Percentiles rank a stretch among this genome's conserved stretches.
Evolutionary conservation across 2,329 filamentous ascomycete genomes (phyloP).

Genomic region (Aspergillus thermomutatus): DNA sequence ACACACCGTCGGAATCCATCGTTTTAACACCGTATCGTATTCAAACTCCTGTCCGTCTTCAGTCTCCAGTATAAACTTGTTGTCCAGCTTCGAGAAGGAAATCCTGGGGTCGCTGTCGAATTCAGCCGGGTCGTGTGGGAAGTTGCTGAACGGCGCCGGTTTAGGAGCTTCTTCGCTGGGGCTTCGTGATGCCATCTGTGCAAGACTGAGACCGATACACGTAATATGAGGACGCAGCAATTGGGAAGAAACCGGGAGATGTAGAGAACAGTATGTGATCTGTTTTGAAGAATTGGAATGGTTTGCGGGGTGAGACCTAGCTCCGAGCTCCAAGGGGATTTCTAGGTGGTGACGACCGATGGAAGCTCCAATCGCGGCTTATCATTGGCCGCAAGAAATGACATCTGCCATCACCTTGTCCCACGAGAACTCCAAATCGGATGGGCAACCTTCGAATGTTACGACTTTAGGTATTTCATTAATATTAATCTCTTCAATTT

Average conservation of each 20-base stretch:
- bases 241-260: background rate
- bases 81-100: constrained; percentile 78
- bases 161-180: constrained; percentile 16
- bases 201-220: background rate
- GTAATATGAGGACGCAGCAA: background rate
- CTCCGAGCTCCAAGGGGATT: background rate
- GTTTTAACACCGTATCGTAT: constrained; percentile 67
- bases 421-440: background rate
- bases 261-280: background rate
- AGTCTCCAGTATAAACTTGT: constrained; percentile 79
- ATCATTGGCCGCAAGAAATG: background rate
- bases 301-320: background rate
- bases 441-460: background rate
- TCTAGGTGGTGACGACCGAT: background rate
- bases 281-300: background rate
- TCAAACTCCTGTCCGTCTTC: constrained; percentile 83
- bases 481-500: background rate
- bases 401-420: background rate
- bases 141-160: constrained; percentile 28
- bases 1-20: constrained; percentile 69
- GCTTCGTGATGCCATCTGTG: constrained; percentile 22
- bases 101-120: constrained; percentile 79
- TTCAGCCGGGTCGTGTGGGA: constrained; percentile 57
- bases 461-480: background rate
- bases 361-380: background rate